Evolutionary conservation across 495 filamentous ascomycete genomes (phyloP), one percentile per base, ranked within the genome.

Genomic region (Sphaerosporella brunnea): DNA sequence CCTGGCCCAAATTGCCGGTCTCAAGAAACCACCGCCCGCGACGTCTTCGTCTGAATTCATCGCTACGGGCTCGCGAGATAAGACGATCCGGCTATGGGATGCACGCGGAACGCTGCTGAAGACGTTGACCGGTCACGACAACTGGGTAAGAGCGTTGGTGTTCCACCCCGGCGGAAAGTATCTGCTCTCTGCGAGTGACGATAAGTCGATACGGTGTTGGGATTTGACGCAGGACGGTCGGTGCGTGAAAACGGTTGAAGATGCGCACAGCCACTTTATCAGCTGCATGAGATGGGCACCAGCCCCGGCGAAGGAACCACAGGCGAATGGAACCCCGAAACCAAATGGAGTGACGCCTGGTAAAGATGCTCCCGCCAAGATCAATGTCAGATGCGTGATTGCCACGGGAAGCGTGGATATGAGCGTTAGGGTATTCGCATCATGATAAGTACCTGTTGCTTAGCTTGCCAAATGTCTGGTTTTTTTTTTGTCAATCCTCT

Each of bases 131-230:
- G 90, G 90, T 2, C 90, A 97, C 57, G 90, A 97, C 62, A 97
- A 95, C 60, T 97, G 90, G 90, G 80, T 97, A 0, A 75, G 85
- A 8, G 81, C 70, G 1, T 58, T 96, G 10, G 77, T 84, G 15
- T 97, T 93, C 62, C 90, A 97, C 53, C 90, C 90, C 0, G 86
- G 84, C 2, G 90, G 90, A 0, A 93, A 93, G 63, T 97, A 90
- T 53, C 70, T 97, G 1, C 64, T 97, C 15, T 84, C 78, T 25
- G 82, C 80, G 2, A 68, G 79, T 20, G 90, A 97, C 56, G 90
- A 97, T 62, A 93, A 93, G 63, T 87, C 84, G 10, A 67, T 97
- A 26, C 70, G 88, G 36, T 95, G 88, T 66, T 97, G 90, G 90
- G 90, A 97, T 66, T 68, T 97, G 7, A 70, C 72, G 11, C 90